Evolutionary conservation across 495 filamentous ascomycete species (phyloP).

Genomic region (Evernia prunastri): DNA sequence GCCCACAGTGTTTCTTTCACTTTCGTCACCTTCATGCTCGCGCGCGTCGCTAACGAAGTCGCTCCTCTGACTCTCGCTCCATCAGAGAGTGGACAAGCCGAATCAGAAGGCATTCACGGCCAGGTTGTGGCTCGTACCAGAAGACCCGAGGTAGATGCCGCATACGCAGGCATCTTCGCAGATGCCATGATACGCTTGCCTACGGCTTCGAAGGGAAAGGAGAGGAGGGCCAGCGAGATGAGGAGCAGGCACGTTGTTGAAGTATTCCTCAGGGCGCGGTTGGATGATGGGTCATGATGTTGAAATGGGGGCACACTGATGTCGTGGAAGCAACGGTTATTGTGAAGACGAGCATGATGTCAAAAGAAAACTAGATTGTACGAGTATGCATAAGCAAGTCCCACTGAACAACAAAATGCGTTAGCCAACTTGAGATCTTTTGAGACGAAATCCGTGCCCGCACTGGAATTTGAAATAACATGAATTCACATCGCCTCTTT

Average conservation of each 20-base stretch:
- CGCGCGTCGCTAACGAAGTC: constrained; percentile 41
- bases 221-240: constrained; percentile 20
- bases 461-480: too few relatives aligned
- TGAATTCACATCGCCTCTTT: too few relatives aligned
- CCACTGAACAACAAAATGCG: too few relatives aligned
- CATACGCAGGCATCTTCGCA: constrained; percentile 21
- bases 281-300: constrained; percentile 2
- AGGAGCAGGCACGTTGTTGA: constrained; percentile 21
- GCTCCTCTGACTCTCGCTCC: constrained; percentile 3
- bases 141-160: constrained; percentile 7
- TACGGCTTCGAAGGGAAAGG: constrained; percentile 12
- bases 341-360: too few relatives aligned
- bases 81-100: neutral
- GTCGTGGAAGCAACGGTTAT: neutral
- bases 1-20: constrained; percentile 80
- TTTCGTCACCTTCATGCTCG: constrained; percentile 74
- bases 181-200: constrained; percentile 21
- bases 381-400: too few relatives aligned
- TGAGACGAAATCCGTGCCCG: too few relatives aligned
- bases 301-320: neutral
- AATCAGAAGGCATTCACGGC: neutral
- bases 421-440: too few relatives aligned
- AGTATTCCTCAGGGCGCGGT: constrained; percentile 11
- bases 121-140: neutral
- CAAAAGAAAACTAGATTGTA: too few relatives aligned